A percentile compares a stretch with the other conserved stretches of the same genome.
Evolutionary conservation across 2,329 filamentous ascomycete species (phyloP).

Genomic region (Colletotrichum salicis): DNA sequence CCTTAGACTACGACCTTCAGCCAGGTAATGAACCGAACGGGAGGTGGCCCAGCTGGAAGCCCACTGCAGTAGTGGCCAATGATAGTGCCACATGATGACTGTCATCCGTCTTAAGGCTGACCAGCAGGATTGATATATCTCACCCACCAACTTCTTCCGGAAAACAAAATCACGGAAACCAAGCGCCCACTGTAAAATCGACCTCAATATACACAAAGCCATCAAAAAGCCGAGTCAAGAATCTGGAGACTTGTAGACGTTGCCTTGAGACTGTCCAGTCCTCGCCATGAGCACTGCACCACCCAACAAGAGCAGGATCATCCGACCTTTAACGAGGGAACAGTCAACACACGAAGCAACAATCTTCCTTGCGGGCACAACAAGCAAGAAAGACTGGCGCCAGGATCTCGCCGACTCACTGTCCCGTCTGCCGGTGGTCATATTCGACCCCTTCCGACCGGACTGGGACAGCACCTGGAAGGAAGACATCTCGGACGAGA

Average conservation of each 20-base stretch:
- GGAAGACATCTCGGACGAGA: constrained; percentile 58
- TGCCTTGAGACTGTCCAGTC: background rate
- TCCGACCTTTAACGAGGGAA: constrained; percentile 10
- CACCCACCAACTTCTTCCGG: background rate
- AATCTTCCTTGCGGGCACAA: constrained; percentile 70
- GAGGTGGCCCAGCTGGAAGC: background rate
- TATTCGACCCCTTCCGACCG: constrained; percentile 66
- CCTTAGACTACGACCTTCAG: too few species aligned
- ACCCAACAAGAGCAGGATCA: constrained; percentile 37
- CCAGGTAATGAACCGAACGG: too few species aligned
- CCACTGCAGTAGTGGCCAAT: background rate
- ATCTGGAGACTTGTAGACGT: background rate
- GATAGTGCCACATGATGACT: background rate
- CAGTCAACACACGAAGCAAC: constrained; percentile 38
- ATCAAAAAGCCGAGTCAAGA: background rate
- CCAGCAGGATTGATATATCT: background rate
- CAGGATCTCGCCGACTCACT: constrained; percentile 53
- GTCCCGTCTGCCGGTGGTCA: constrained; percentile 57
- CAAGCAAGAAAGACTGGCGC: constrained; percentile 63
- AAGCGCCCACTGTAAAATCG: background rate
- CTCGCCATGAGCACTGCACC: background rate
- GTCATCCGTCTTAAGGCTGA: constrained; percentile 7
- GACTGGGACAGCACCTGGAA: constrained; percentile 67
- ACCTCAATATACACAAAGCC: background rate
- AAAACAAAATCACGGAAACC: background rate